A percentile compares a stretch with the other conserved stretches of the same genome.
phyloP scores from a whole-genome alignment of 306 rosid species.

The Erythrophleum fordii region DNA sequence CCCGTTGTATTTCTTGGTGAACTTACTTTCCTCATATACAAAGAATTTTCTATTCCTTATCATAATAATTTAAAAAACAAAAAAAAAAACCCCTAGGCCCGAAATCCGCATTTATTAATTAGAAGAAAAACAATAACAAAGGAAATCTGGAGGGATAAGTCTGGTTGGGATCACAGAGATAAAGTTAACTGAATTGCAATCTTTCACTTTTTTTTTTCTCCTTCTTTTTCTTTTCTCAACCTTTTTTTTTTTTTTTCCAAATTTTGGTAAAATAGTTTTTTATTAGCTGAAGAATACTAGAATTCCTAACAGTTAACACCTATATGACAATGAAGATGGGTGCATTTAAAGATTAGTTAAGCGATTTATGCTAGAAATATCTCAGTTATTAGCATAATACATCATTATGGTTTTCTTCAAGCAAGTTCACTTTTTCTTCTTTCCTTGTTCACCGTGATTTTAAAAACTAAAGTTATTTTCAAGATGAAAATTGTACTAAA shows the following conservation, averaged over 20 bases:
- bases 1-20: too few species aligned
- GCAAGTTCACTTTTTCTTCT: background rate
- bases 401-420: background rate
- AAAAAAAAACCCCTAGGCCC: too few species aligned
- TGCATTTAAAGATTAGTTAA: background rate
- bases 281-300: background rate
- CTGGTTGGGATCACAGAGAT: background rate
- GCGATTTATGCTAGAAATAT: background rate
- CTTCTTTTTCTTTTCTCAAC: background rate
- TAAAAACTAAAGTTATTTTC: background rate
- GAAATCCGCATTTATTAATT: too few species aligned
- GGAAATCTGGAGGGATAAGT: too few species aligned
- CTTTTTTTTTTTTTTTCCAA: background rate
- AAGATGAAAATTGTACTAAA: background rate
- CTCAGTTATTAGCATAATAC: background rate
- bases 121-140: too few species aligned
- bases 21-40: too few species aligned
- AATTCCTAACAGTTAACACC: background rate
- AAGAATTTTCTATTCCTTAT: too few species aligned
- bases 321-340: background rate
- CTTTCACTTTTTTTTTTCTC: background rate
- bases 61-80: too few species aligned
- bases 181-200: background rate
- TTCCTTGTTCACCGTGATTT: background rate
- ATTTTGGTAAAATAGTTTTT: background rate